Evolutionary conservation across 78 protist genomes (phyloP).

Genomic region (Goniomonas avonlea): DNA sequence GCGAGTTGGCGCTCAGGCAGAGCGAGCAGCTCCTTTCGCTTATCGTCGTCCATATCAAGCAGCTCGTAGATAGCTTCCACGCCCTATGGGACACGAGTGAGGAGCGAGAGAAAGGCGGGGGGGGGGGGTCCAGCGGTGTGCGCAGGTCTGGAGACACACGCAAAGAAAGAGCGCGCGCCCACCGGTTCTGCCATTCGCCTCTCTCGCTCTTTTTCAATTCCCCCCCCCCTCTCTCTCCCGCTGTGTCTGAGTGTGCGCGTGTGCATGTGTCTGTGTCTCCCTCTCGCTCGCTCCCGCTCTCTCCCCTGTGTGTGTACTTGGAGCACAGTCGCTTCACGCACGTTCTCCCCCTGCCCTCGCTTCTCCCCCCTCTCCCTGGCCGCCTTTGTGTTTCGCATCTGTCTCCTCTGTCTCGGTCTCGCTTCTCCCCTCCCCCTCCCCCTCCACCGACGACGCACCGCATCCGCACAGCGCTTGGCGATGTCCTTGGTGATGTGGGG

Average conservation of each 20-base stretch:
- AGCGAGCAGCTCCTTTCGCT: conserved; percentile 42
- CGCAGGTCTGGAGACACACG: too few relatives aligned
- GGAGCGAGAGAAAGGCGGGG: too few relatives aligned
- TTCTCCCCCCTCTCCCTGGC: background rate
- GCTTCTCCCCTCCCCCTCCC: background rate
- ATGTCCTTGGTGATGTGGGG: conserved; percentile 72
- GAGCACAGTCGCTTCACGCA: background rate
- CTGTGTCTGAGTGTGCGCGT: too few relatives aligned
- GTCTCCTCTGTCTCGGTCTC: background rate
- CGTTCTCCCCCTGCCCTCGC: background rate
- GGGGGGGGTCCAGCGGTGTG: too few relatives aligned
- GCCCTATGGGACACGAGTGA: too few relatives aligned
- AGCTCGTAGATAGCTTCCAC: conserved; percentile 72
- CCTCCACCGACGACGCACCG: background rate
- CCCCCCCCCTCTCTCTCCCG: background rate
- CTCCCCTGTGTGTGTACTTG: background rate
- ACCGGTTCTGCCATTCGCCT: background rate
- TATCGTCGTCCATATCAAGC: conserved; percentile 75
- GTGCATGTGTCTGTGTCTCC: background rate
- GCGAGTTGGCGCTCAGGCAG: conserved; percentile 25
- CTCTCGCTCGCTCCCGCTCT: background rate
- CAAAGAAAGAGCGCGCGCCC: background rate
- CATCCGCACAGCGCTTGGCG: background rate
- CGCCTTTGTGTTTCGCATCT: too few relatives aligned
- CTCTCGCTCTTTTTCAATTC: background rate